Evolutionary conservation across 352 stramenopile genomes (phyloP).

Genomic region (Phytophthora niederhauseri): DNA sequence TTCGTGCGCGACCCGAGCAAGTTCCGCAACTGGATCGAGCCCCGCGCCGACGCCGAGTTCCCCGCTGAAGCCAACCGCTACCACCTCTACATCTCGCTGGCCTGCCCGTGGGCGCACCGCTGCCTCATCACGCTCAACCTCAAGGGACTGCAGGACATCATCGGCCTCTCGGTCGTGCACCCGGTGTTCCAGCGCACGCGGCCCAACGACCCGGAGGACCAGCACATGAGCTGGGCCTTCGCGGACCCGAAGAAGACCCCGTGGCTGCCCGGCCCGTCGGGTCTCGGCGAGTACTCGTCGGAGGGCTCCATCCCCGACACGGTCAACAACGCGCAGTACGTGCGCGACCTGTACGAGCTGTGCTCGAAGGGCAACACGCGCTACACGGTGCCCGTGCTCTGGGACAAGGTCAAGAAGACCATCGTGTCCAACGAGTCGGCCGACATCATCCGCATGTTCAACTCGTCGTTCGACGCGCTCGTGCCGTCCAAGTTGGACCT

Average conservation of each 20-base stretch:
- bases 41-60: constrained; percentile 62
- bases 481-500: constrained; percentile 76
- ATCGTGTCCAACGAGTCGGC: constrained; percentile 96
- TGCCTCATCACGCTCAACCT: constrained; percentile 89
- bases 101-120: constrained; percentile 92
- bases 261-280: constrained; percentile 66
- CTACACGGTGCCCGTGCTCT: constrained; percentile 92
- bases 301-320: constrained; percentile 64
- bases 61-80: constrained; percentile 76
- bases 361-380: constrained; percentile 74
- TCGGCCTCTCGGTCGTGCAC: constrained; percentile 94
- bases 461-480: constrained; percentile 76
- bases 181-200: constrained; percentile 82
- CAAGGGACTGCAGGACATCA: constrained; percentile 96
- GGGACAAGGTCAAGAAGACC: constrained; percentile 89
- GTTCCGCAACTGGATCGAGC: constrained; percentile 85
- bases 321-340: constrained; percentile 66
- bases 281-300: constrained; percentile 72
- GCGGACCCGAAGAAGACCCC: constrained; percentile 71
- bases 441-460: constrained; percentile 95
- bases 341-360: constrained; percentile 86
- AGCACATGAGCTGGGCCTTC: constrained; percentile 83
- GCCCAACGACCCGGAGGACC: constrained; percentile 70
- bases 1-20: constrained; percentile 78
- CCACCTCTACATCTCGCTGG: constrained; percentile 96